phyloP scores from a whole-genome alignment of 2,329 filamentous ascomycete genomes.

The Acrodontium crateriforme region DNA sequence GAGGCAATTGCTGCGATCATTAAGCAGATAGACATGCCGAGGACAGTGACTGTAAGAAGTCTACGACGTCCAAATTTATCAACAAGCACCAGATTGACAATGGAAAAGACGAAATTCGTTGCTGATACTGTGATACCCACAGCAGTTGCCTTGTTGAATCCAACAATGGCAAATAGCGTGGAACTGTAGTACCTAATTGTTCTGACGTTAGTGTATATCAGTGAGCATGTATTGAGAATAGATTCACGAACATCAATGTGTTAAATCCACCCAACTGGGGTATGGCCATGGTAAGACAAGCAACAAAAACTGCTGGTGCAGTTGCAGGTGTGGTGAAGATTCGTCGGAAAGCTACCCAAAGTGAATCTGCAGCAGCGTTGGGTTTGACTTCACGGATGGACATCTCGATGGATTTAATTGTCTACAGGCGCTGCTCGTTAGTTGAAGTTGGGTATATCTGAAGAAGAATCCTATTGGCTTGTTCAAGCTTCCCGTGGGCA shows the following conservation, averaged over 20 bases:
- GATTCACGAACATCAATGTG: slow-evolving; percentile 17
- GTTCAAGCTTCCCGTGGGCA: slow-evolving; percentile 27
- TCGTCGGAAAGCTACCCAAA: slow-evolving; percentile 30
- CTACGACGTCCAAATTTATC: slow-evolving; percentile 33
- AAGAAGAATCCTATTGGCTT: slow-evolving; percentile 26
- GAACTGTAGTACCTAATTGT: slow-evolving; percentile 26
- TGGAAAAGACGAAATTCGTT: slow-evolving; percentile 38
- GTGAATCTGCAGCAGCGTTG: slow-evolving; percentile 27
- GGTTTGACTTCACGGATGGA: slow-evolving; percentile 29
- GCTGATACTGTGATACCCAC: slow-evolving; percentile 33
- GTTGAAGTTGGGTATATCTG: slow-evolving; percentile 31
- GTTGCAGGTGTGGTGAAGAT: slow-evolving; percentile 33
- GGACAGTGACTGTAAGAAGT: slow-evolving; percentile 31
- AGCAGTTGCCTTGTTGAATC: slow-evolving; percentile 35
- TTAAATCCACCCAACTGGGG: slow-evolving; percentile 36
- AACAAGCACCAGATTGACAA: slow-evolving; percentile 34
- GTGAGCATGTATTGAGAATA: slow-evolving; percentile 14
- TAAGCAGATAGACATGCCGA: slow-evolving; percentile 32
- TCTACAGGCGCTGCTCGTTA: slow-evolving; percentile 30
- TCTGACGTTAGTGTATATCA: background rate
- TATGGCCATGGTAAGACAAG: slow-evolving; percentile 40
- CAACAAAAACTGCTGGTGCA: slow-evolving; percentile 31
- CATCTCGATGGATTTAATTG: slow-evolving; percentile 29
- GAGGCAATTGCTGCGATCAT: slow-evolving; percentile 32
- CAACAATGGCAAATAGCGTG: slow-evolving; percentile 33